Evolutionary conservation across 441 rosid genomes (phyloP), one percentile per base, ranked within the genome.

Genomic region (Bruguiera hainesii): DNA sequence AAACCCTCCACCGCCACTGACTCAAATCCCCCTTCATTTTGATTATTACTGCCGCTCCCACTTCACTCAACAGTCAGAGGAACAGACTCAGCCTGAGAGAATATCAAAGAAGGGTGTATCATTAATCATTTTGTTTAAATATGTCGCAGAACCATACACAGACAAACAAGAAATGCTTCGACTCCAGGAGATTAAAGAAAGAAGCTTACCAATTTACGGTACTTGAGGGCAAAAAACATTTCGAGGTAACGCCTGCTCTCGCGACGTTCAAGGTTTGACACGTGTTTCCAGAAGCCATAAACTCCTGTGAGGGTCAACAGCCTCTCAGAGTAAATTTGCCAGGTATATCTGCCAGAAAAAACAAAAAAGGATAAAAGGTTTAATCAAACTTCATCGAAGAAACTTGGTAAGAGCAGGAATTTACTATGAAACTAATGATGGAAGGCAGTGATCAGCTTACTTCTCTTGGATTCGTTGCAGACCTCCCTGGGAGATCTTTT

Each of bases 201-300:
- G 63, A 49, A 39, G 7, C 78, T 62, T 83, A 93, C 98, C 93
- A 93, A 68, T 72, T 88, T 91, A 30, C 93, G 84, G 72, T 86
- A 89, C 74, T 93, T 93, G 72, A 93, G 89, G 7, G 98, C 94
- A 69, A 86, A 89, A 62, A 93, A 93, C 98, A 93, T 93, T 75
- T 93, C 98, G 11, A 93, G 86, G 84, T 93, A 93, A 57, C 97
- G 94, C 0, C 85, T 81, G 84, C 93, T 89, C 86, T 93, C 98
- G 0, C 72, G 96, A 3, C 86, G 93, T 60, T 93, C 98, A 18
- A 91, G 94, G 63, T 93, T 93, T 0, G 98, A 90, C 0, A 93
- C 97, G 50, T 90, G 98, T 70, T 93, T 93, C 98, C 98, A 93
- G 85, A 93, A 93, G 1, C 97, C 97, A 50, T 93, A 93, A 30